Evolutionary conservation across 345 rosid genomes (phyloP), one percentile per base, ranked within the genome.

Genomic region (Moricandia arvensis): DNA sequence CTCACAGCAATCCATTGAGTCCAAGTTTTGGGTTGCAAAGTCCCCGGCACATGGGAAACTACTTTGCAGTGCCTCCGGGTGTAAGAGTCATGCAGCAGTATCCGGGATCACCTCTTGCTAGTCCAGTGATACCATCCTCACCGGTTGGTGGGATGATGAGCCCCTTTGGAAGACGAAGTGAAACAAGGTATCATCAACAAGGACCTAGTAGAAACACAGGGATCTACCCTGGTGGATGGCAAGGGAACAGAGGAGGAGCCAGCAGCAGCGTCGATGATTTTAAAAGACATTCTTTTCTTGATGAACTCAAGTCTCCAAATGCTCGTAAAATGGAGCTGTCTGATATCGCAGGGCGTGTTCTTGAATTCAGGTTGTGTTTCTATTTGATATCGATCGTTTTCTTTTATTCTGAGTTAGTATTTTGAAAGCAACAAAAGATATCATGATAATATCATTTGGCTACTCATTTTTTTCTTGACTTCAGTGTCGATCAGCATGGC

Each of bases 401-500:
- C 53, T 73, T n/a, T 68, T 12, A 16, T 66, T 62, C 12, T 66
- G 18, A 65, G 10, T 12, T 26, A 38, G 9, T 53, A 4, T 68
- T 62, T 66, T 72, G 15, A 53, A 53, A 66, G 69, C 66, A 11
- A 47, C 38, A 18, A 43, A 37, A 66, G 8, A 6, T 21, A 21
- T 21, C 24, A 21, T 21, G 24, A 21, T 53, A 24, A 65, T 58
- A 59, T 55, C 10, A 37, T 53, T 67, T 65, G 34, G 17, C 49
- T 63, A 45, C 43, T 63, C 58, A 30, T 49, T 57, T 62, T 62
- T 74, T 64, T 59, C 1, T 49, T 15, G 18, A 59, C 73, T 80
- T 76, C 91, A 95, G 99, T 75, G 88, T 87, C 78, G 99, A 95
- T 85, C 97, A 92, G 81, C 99, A 96, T 75, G 99, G 99, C 72